Evolutionary conservation across 108 stramenopile genomes (phyloP).

Genomic region (Discostella pseudostelligera): DNA sequence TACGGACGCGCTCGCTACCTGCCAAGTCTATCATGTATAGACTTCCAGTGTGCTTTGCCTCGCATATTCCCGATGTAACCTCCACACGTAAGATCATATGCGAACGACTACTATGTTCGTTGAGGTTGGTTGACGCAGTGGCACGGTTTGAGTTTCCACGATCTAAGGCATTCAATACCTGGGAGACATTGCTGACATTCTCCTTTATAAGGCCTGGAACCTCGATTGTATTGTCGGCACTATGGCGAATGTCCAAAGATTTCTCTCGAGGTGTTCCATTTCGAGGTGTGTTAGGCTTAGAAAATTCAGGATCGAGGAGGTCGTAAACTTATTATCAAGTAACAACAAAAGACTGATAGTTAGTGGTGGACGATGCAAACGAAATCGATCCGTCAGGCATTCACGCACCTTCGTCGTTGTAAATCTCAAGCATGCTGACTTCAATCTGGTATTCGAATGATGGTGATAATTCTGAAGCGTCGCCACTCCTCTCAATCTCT

Average conservation of each 20-base stretch:
- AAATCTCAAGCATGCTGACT: slow-evolving; percentile 85
- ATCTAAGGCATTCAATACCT: slow-evolving; percentile 81
- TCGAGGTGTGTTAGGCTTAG: slow-evolving; percentile 13
- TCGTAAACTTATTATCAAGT: slow-evolving; percentile 79
- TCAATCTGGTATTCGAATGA: slow-evolving; percentile 59
- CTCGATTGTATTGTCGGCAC: slow-evolving; percentile 77
- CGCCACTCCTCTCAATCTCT: slow-evolving; percentile 28
- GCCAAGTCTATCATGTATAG: slow-evolving; percentile 97
- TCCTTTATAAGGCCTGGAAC: slow-evolving; percentile 95
- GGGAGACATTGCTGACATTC: slow-evolving; percentile 66
- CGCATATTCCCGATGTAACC: slow-evolving; percentile 72
- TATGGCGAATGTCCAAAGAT: slow-evolving; percentile 73
- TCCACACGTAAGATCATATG: slow-evolving; percentile 96
- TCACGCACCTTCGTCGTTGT: slow-evolving; percentile 74
- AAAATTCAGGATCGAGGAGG: slow-evolving; percentile 52
- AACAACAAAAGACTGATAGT: background rate
- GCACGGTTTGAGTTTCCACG: slow-evolving; percentile 91
- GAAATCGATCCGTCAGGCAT: background rate
- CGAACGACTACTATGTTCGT: slow-evolving; percentile 92
- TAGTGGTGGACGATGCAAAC: background rate
- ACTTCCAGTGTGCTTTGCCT: slow-evolving; percentile 74
- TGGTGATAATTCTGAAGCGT: slow-evolving; percentile 11
- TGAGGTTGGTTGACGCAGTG: slow-evolving; percentile 94
- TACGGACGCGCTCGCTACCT: slow-evolving; percentile 98
- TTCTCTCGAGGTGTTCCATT: slow-evolving; percentile 52